phyloP scores from a whole-genome alignment of 106 monocot genomes.

The Dioscorea alata region DNA sequence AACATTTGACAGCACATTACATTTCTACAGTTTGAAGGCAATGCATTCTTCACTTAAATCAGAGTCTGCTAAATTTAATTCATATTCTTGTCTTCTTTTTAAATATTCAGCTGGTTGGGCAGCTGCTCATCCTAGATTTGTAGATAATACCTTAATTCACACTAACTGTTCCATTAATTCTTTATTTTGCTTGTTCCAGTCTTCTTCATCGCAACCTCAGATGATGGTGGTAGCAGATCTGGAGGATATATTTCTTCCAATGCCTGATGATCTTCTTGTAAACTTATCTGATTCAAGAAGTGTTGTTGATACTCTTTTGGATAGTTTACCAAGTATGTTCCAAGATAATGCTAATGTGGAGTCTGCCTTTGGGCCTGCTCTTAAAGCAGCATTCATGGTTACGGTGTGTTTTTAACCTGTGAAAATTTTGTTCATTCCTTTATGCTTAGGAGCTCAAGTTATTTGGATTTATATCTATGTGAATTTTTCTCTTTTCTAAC shows the following conservation, averaged over 20 bases:
- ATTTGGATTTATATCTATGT: neutral
- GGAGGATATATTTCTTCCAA: conserved; percentile 89
- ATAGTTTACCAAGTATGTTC: conserved; percentile 90
- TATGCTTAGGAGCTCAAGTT: neutral
- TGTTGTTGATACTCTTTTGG: conserved; percentile 84
- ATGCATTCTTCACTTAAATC: neutral
- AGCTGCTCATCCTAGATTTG: neutral
- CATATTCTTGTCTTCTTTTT: neutral
- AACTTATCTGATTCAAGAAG: conserved; percentile 89
- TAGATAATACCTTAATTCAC: neutral
- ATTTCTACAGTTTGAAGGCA: conserved; percentile 97
- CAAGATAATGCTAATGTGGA: conserved; percentile 85
- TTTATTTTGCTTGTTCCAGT: conserved; percentile 44
- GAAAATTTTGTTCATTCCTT: too few species aligned
- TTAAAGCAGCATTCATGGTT: conserved; percentile 94
- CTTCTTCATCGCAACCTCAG: conserved; percentile 94
- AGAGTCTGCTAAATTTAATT: neutral
- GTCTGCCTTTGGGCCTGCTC: conserved; percentile 93
- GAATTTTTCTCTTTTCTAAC: conserved; percentile 9
- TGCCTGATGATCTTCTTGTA: conserved; percentile 98
- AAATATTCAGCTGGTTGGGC: too few species aligned
- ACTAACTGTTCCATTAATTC: conserved; percentile 6
- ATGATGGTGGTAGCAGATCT: conserved; percentile 97
- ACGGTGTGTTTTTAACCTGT: conserved; percentile 44
- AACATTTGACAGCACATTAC: conserved; percentile 94